phyloP scores from a whole-genome alignment of 176 grass and related monocot genomes.

The Carex parvula region DNA sequence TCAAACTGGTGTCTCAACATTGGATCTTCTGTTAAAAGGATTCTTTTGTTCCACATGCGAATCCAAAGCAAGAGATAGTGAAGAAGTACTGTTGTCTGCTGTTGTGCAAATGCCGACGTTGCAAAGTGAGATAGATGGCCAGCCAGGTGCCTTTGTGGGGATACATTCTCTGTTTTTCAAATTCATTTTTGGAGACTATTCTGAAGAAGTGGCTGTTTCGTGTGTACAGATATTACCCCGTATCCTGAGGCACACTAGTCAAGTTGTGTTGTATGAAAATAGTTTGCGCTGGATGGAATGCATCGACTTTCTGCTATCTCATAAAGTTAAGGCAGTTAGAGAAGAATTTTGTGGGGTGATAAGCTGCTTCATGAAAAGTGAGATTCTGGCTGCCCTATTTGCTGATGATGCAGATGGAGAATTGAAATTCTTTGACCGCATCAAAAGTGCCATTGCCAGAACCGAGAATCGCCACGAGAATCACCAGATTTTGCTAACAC shows the following conservation, averaged over 20 bases:
- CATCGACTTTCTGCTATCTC: conserved; percentile 67
- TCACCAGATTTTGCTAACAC: conserved; percentile 53
- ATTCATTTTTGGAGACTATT: conserved; percentile 52
- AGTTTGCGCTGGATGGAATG: conserved; percentile 57
- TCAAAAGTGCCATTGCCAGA: conserved; percentile 53
- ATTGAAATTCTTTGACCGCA: conserved; percentile 58
- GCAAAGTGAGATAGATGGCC: conserved; percentile 39
- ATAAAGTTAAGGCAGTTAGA: conserved; percentile 67
- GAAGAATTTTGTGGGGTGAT: conserved; percentile 72
- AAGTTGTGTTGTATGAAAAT: conserved; percentile 48
- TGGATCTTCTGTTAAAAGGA: conserved; percentile 78
- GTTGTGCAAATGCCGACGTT: conserved; percentile 37
- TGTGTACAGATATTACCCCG: conserved; percentile 70
- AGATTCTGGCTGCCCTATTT: conserved; percentile 63
- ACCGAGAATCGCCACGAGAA: conserved; percentile 55
- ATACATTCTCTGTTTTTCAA: conserved; percentile 67
- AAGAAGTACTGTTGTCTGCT: conserved; percentile 36
- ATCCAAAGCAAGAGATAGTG: conserved; percentile 30
- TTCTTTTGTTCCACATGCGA: conserved; percentile 77
- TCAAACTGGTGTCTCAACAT: conserved; percentile 45
- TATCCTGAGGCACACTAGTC: conserved; percentile 63
- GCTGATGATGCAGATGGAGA: conserved; percentile 46
- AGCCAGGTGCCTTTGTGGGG: conserved; percentile 32
- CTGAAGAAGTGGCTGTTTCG: conserved; percentile 55
- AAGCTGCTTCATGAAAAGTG: conserved; percentile 69